phyloP scores from a whole-genome alignment of 2,329 filamentous ascomycete species.

The Fusarium oligoseptatum region DNA sequence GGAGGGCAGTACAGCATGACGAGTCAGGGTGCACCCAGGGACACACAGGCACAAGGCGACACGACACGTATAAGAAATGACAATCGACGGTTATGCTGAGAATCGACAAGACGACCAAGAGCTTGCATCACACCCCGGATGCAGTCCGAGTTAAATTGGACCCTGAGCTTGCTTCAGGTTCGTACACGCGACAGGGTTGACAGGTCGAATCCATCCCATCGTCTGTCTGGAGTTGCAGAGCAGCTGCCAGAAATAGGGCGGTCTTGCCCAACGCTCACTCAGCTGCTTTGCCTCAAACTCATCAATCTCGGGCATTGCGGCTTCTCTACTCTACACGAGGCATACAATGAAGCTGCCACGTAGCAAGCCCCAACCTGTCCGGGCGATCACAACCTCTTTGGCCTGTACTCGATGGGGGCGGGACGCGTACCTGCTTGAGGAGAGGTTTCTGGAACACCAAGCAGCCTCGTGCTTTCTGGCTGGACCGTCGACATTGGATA shows the following conservation, averaged over 20 bases:
- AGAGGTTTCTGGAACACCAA: not conserved
- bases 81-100: not conserved
- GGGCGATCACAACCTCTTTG: not conserved
- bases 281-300: not conserved
- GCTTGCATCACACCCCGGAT: constrained; percentile 6
- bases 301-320: not conserved
- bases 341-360: constrained; percentile 6
- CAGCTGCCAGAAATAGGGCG: not conserved
- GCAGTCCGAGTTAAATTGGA: constrained; percentile 9
- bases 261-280: not conserved
- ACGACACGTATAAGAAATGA: not conserved
- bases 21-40: not conserved
- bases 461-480: not conserved
- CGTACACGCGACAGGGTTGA: not conserved
- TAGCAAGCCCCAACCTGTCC: constrained; percentile 10
- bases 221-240: not conserved
- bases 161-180: constrained; percentile 8
- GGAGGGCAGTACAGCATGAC: not conserved
- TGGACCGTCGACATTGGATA: not conserved
- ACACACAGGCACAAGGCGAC: not conserved
- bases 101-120: constrained; percentile 7
- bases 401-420: not conserved
- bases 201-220: not conserved
- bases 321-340: constrained; percentile 4
- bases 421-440: constrained; percentile 9